Evolutionary conservation across 1,284 basidiomycete species (phyloP).

Genomic region (Microbotryum scabiosae): DNA sequence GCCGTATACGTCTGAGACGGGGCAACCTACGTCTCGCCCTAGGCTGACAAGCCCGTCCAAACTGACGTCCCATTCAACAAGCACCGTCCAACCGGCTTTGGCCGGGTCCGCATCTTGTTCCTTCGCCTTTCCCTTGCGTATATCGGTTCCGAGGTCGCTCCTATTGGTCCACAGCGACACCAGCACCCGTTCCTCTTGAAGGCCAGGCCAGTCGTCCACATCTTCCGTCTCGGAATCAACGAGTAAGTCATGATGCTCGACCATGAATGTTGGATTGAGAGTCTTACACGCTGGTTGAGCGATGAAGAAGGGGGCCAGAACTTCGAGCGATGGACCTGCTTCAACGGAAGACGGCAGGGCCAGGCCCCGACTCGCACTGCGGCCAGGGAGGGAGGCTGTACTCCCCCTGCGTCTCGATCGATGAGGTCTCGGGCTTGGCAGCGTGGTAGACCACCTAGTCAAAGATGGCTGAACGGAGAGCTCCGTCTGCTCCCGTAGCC

Average conservation of each 20-base stretch:
- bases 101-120: slow-evolving; percentile 29
- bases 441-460: not conserved
- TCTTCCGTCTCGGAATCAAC: slow-evolving; percentile 7
- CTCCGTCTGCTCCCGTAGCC: slow-evolving; percentile 3
- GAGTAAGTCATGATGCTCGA: slow-evolving; percentile 26
- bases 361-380: not conserved
- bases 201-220: slow-evolving; percentile 7
- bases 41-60: slow-evolving; percentile 55
- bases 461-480: not conserved
- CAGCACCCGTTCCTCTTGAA: slow-evolving; percentile 13
- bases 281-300: slow-evolving; percentile 62
- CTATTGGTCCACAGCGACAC: slow-evolving; percentile 27
- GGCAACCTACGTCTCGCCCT: slow-evolving; percentile 52
- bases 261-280: slow-evolving; percentile 60
- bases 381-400: too few relatives aligned
- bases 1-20: not conserved
- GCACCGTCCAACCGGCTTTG: slow-evolving; percentile 50
- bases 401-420: not conserved
- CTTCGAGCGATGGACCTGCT: not conserved
- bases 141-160: slow-evolving; percentile 26
- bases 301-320: slow-evolving; percentile 52
- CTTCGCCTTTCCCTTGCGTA: slow-evolving; percentile 32
- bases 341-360: not conserved
- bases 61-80: slow-evolving; percentile 61
- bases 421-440: slow-evolving; percentile 1